These are phyloP conservation scores for Brassica incana DNA, from an alignment of 345 rosid genomes.

Conservation along the genomic window DNA sequence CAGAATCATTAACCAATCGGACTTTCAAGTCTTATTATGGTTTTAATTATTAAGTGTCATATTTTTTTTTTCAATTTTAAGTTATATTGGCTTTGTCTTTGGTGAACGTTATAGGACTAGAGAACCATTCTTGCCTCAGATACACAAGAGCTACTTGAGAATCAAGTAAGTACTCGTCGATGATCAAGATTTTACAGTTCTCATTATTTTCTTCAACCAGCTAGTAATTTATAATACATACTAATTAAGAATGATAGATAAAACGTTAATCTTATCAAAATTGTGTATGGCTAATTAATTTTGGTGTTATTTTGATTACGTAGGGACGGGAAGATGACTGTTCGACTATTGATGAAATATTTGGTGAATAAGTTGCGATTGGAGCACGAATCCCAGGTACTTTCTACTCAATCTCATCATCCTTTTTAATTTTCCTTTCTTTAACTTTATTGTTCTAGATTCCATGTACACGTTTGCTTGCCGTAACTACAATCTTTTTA, in stretches of 20 bases:
- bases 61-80: not conserved
- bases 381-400: slow-evolving; percentile 98
- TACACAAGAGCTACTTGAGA: slow-evolving; percentile 93
- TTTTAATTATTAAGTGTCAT: not conserved
- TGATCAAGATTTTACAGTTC: not conserved
- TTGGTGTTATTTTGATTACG: slow-evolving; percentile 36
- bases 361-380: slow-evolving; percentile 88
- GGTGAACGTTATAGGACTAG: slow-evolving; percentile 40
- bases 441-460: slow-evolving; percentile 29
- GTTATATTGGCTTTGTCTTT: not conserved
- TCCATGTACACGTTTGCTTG: slow-evolving; percentile 43
- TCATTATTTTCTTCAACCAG: not conserved
- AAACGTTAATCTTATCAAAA: slow-evolving; percentile 23
- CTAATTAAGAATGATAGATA: slow-evolving; percentile 7
- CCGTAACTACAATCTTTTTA: slow-evolving; percentile 41
- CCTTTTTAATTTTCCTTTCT: slow-evolving; percentile 15
- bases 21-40: not conserved
- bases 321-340: slow-evolving; percentile 98
- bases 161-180: slow-evolving; percentile 68
- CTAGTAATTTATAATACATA: not conserved
- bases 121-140: slow-evolving; percentile 92
- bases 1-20: not conserved
- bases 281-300: slow-evolving; percentile 20
- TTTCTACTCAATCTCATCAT: slow-evolving; percentile 24
- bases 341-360: slow-evolving; percentile 86